Base-by-base conservation (phyloP, 352 stramenopile genomes). In the Pythium guiyangense region DNA sequence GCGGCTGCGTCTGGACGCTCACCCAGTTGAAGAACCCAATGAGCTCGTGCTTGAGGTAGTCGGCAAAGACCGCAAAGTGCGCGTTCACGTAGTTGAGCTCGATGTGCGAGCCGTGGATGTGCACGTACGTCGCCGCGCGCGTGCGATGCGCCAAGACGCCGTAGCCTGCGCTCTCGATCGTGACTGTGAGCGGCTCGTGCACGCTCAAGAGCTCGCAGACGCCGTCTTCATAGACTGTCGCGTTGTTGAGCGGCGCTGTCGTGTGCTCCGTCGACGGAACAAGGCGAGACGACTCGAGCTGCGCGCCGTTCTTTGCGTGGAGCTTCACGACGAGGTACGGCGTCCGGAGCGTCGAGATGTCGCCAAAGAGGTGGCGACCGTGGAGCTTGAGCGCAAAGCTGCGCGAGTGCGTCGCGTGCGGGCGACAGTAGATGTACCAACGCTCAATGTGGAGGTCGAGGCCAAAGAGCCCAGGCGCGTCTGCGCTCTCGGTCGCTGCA, bases 11-110 rank as follows among this genome's bases (percentile, higher is more conserved):
- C 50, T 81, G 71, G 10, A 86, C 57, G 18, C 75, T 77, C 9
- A 73, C 71, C 76, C 77, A 92, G 14, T 74, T 74, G 31, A 83
- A 87, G 57, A 89, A 86, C 0, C 68, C 77, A 26, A 84, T 63
- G 20, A 92, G 74, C 26, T 90, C 68, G 57, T 80, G 78, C 25
- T 70, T 71, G 18, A 90, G 43, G 56, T 86, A 77, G 17, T 88
- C 63, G 6, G 64, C 35, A 12, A 92, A 69, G 0, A 75, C 60
- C 20, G 51, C 54, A 31, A 74, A 79, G 37, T 88, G 72, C 9
- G 64, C 59, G 48, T 79, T 66, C 27, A 89, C 63, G 46, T 88
- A 90, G 43, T 86, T 90, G 3, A 92, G 52, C 37, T 82, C 67
- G 2, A 88, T 62, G 31, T 63, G 40, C 0, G 77, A 72, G 0